A percentile compares a stretch with the other conserved stretches of the same genome.
Evolutionary conservation across 176 grass and related monocot genomes (phyloP).

Genomic region (Tuctoria greenei): DNA sequence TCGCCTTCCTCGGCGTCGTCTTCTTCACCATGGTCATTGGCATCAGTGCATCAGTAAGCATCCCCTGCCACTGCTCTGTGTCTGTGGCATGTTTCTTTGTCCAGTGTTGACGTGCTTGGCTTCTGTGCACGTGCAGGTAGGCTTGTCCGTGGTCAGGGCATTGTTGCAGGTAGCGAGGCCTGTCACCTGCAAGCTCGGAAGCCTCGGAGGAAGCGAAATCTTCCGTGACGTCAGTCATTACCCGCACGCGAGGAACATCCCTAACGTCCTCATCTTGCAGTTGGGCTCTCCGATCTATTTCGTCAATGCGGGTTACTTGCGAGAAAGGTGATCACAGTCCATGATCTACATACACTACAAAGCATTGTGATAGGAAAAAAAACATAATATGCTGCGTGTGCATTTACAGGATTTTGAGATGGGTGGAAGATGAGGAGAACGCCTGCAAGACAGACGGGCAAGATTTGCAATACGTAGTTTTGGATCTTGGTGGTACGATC

Average conservation of each 20-base stretch:
- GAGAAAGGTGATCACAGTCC: conserved; percentile 56
- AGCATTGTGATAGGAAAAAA: background rate
- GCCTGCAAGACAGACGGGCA: conserved; percentile 38
- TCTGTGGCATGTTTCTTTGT: background rate
- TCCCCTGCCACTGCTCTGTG: background rate
- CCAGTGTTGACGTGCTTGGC: conserved; percentile 1
- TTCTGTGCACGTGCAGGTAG: conserved; percentile 43
- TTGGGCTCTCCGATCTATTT: conserved; percentile 82
- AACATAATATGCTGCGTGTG: background rate
- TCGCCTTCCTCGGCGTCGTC: conserved; percentile 73
- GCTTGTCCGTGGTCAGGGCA: conserved; percentile 71
- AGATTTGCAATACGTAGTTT: conserved; percentile 59
- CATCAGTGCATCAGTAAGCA: conserved; percentile 68
- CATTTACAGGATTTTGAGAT: conserved; percentile 69
- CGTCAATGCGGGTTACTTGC: conserved; percentile 71
- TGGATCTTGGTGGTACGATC: conserved; percentile 70
- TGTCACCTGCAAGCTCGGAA: conserved; percentile 72
- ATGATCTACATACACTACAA: background rate
- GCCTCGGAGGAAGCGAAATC: conserved; percentile 53
- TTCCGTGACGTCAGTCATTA: conserved; percentile 76
- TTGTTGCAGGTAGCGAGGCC: conserved; percentile 83
- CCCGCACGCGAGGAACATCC: conserved; percentile 43
- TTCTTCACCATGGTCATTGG: conserved; percentile 93
- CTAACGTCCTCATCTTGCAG: conserved; percentile 62
- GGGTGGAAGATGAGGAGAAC: conserved; percentile 72